These are phyloP conservation scores for Hirschfeldia incana DNA, from an alignment of 345 rosid species.

Conservation along the genomic window DNA sequence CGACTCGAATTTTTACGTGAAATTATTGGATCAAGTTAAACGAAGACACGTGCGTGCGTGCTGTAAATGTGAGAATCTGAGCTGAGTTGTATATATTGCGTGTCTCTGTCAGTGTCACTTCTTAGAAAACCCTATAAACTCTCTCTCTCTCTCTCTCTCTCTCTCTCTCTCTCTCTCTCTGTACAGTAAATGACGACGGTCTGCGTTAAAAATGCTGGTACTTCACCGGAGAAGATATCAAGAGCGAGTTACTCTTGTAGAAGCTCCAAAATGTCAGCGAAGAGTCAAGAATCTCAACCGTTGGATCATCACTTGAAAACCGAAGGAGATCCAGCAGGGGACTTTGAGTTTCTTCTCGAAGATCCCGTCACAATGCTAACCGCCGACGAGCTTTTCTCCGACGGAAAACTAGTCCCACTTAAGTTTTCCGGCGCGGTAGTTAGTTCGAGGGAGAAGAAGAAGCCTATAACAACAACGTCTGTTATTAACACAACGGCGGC, in stretches of 20 bases:
- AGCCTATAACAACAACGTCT: conserved; percentile 23
- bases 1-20: not conserved
- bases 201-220: conserved; percentile 65
- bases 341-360: conserved; percentile 91
- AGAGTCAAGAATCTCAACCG: conserved; percentile 28
- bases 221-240: conserved; percentile 37
- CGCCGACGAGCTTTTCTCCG: conserved; percentile 89
- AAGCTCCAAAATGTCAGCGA: conserved; percentile 40
- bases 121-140: conserved; percentile 26
- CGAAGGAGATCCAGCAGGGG: conserved; percentile 48
- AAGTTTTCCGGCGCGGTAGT: conserved; percentile 42
- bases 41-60: conserved; percentile 24
- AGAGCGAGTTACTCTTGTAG: conserved; percentile 50
- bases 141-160: not conserved
- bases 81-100: conserved; percentile 32
- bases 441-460: conserved; percentile 33
- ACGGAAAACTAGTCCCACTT: conserved; percentile 82
- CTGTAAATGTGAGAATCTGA: not conserved
- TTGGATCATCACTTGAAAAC: conserved; percentile 25
- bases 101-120: conserved; percentile 39
- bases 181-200: conserved; percentile 66
- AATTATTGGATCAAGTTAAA: conserved; percentile 14
- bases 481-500: conserved; percentile 2
- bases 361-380: conserved; percentile 83
- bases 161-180: not conserved